Conservation (phyloP, 768 basidiomycete genomes). For the Trametes punicea region DNA sequence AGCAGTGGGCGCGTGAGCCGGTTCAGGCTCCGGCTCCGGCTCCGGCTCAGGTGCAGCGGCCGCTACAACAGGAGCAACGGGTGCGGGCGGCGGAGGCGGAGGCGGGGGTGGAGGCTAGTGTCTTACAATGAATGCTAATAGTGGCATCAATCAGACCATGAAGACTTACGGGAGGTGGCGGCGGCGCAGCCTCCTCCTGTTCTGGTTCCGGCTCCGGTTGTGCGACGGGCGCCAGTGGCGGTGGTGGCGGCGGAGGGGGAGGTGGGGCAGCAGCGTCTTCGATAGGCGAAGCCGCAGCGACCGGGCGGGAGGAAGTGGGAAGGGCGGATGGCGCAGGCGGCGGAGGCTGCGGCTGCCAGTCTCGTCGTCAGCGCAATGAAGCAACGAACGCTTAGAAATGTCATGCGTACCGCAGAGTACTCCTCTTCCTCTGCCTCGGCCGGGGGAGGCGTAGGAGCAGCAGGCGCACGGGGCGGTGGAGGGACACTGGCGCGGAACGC, state of each 20-base stretch:
- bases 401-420: constrained; percentile 12
- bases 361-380: background rate
- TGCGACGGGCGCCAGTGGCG: constrained; percentile 33
- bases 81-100: constrained; percentile 35
- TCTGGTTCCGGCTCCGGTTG: constrained; percentile 35
- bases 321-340: constrained; percentile 20
- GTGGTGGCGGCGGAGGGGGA: constrained; percentile 33
- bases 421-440: constrained; percentile 32
- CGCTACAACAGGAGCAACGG: constrained; percentile 18
- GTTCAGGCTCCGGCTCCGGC: constrained; percentile 42
- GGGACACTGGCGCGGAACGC: constrained; percentile 18
- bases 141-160: background rate
- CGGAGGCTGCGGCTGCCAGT: constrained; percentile 15
- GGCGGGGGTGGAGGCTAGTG: constrained; percentile 42
- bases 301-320: constrained; percentile 12
- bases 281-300: background rate
- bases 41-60: constrained; percentile 32
- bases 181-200: constrained; percentile 27
- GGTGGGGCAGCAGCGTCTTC: constrained; percentile 34
- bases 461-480: constrained; percentile 7
- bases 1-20: constrained; percentile 42
- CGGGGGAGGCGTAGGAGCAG: constrained; percentile 2
- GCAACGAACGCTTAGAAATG: background rate
- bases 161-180: constrained; percentile 35
- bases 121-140: background rate